Base-by-base conservation (phyloP, 2,329 filamentous ascomycete species). In the Colletotrichum tropicicola region DNA sequence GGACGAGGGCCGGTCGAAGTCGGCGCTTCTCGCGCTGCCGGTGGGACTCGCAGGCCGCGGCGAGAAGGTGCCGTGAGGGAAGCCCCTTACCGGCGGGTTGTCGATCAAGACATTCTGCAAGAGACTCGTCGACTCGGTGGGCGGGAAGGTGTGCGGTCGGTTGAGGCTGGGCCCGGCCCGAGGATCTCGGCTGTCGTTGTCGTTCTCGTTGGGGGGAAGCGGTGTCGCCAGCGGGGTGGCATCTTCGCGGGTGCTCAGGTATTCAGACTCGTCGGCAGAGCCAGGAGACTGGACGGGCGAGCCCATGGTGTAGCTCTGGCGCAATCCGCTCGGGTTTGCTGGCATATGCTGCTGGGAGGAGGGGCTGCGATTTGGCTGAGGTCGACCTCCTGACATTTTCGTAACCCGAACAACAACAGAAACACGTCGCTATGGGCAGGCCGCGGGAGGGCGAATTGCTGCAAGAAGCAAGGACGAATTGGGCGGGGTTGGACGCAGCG, bases 31-130 rank as follows among this genome's bases (percentile, higher is more conserved):
- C 37, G 74, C 73, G 45, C 76, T 80, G 32, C 75, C 72, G 8
- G 75, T 69, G 4, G 84, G 82, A 52, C 85, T 87, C 47, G 78
- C 79, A 0, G 91, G 85, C 37, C 88, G 82, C 1, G 92, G 90
- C 44, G 92, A 93, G 73, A 94, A 93, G 15, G 91, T 92, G 70
- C 92, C 92, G 78, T 96, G 91, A 71, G 86, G 84, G 80, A 90
- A 93, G 56, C 76, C 74, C 19, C 82, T 84, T 9, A 81, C 76
- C 68, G 85, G 82, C 5, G 76, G 77, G 30, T 70, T 75, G 37
- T 80, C 76, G 59, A 70, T 69, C 41, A 77, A 69, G 53, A 75
- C 63, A 25, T 71, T 67, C 7, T 74, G 72, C 12, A 87, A 78
- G 25, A 90, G 75, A 3, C 84, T 80, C 2, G 86, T 87, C 3